Percentiles rank a stretch among this genome's conserved stretches.
Evolutionary conservation across 129 eudicot species (phyloP).

Genomic region (Sambucus nigra): DNA sequence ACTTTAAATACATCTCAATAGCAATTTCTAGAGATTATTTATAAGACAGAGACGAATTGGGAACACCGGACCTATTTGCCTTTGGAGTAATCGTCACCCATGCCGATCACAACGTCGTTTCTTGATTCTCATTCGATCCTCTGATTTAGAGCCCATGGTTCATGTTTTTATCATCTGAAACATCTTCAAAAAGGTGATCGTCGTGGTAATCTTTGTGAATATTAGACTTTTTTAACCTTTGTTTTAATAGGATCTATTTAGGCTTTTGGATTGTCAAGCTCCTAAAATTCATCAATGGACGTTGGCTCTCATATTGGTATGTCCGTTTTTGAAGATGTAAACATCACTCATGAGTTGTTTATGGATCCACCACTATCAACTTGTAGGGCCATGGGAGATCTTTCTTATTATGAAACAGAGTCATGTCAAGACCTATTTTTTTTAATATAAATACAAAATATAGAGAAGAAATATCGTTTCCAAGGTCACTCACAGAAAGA

Average conservation of each 20-base stretch:
- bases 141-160: not conserved
- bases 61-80: too few species aligned
- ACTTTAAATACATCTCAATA: too few species aligned
- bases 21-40: too few species aligned
- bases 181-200: constrained; percentile 81
- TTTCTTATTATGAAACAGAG: too few species aligned
- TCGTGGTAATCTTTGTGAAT: constrained; percentile 98
- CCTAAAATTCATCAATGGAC: constrained; percentile 39
- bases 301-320: constrained; percentile 23
- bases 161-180: constrained; percentile 76
- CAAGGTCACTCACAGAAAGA: too few species aligned
- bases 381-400: constrained; percentile 12
- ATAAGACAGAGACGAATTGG: too few species aligned
- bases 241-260: not conserved
- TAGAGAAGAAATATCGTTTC: too few species aligned
- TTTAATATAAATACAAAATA: too few species aligned
- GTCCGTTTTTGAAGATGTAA: constrained; percentile 30
- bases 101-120: constrained; percentile 10
- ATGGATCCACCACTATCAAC: constrained; percentile 19
- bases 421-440: too few species aligned
- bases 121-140: not conserved
- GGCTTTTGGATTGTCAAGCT: constrained; percentile 4
- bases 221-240: constrained; percentile 3
- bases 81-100: not conserved
- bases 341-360: constrained; percentile 21